These are phyloP conservation scores for Pythium graminicola DNA, from an alignment of 352 stramenopile genomes.

Conservation along the genomic window DNA sequence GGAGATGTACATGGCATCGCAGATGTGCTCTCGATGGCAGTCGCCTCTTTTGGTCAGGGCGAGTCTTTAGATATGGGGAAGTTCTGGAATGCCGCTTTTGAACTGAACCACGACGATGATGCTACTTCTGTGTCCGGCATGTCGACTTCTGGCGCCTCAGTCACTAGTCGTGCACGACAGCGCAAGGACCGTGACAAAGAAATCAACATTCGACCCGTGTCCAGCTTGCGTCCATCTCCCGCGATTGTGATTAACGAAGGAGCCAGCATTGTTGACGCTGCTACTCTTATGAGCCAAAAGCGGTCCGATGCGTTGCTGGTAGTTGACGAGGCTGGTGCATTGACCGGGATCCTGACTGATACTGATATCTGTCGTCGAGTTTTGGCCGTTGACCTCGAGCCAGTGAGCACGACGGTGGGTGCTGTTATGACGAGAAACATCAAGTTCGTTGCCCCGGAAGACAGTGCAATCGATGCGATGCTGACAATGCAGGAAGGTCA, in stretches of 20 bases:
- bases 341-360: constrained; percentile 96
- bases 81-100: constrained; percentile 74
- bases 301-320: constrained; percentile 91
- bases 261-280: constrained; percentile 84
- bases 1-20: constrained; percentile 74
- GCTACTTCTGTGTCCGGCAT: constrained; percentile 44
- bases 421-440: constrained; percentile 96
- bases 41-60: constrained; percentile 60
- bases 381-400: constrained; percentile 81
- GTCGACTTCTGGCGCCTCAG: constrained; percentile 36
- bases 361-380: constrained; percentile 93
- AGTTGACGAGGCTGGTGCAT: constrained; percentile 66
- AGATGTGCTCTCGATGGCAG: constrained; percentile 74
- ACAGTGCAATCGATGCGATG: constrained; percentile 95
- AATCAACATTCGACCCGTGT: constrained; percentile 71
- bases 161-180: constrained; percentile 58
- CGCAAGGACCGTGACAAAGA: constrained; percentile 75
- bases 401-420: constrained; percentile 59
- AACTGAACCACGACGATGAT: constrained; percentile 50
- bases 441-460: constrained; percentile 91
- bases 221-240: constrained; percentile 66
- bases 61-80: constrained; percentile 70
- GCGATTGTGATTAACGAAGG: constrained; percentile 70
- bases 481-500: constrained; percentile 96
- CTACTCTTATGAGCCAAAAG: constrained; percentile 89